These are phyloP conservation scores for Apiospora saccharicola DNA, from an alignment of 2,329 filamentous ascomycete genomes.

Conservation along the genomic window DNA sequence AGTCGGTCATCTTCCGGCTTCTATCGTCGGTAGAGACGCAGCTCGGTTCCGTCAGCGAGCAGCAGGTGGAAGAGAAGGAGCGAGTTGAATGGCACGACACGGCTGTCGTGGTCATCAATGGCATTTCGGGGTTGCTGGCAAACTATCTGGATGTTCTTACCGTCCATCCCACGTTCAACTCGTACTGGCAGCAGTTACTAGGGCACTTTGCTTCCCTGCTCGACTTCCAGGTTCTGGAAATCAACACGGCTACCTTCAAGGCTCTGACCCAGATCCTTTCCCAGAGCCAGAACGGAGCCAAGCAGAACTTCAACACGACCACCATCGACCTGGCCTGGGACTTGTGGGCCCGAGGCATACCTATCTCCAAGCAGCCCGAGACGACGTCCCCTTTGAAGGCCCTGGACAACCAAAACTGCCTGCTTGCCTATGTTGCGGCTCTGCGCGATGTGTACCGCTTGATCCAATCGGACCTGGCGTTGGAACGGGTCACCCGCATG, in stretches of 20 bases:
- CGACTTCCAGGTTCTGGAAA: conserved; percentile 69
- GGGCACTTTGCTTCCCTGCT: conserved; percentile 71
- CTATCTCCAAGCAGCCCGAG: conserved; percentile 52
- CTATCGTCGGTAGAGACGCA: conserved; percentile 72
- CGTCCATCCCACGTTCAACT: conserved; percentile 69
- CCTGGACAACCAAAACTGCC: conserved; percentile 78
- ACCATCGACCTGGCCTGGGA: conserved; percentile 71
- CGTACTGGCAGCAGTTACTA: conserved; percentile 79
- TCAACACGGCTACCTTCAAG: conserved; percentile 75
- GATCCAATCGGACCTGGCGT: conserved; percentile 68
- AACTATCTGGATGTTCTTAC: conserved; percentile 79
- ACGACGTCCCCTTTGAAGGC: conserved; percentile 49
- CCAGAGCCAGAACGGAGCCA: conserved; percentile 52
- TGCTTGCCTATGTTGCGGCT: conserved; percentile 83
- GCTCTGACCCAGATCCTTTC: conserved; percentile 70
- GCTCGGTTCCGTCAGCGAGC: conserved; percentile 49
- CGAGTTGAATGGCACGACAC: conserved; percentile 75
- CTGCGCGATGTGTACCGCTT: conserved; percentile 82
- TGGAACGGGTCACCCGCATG: conserved; percentile 70
- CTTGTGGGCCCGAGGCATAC: conserved; percentile 74
- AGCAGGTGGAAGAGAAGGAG: conserved; percentile 49
- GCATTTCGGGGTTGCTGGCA: conserved; percentile 75
- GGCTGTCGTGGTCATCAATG: conserved; percentile 75
- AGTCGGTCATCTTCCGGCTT: conserved; percentile 81
- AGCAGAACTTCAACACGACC: conserved; percentile 53